Evolutionary conservation across 805 yeast genomes (phyloP).

Genomic region (Teunomyces lycoperdinae): DNA sequence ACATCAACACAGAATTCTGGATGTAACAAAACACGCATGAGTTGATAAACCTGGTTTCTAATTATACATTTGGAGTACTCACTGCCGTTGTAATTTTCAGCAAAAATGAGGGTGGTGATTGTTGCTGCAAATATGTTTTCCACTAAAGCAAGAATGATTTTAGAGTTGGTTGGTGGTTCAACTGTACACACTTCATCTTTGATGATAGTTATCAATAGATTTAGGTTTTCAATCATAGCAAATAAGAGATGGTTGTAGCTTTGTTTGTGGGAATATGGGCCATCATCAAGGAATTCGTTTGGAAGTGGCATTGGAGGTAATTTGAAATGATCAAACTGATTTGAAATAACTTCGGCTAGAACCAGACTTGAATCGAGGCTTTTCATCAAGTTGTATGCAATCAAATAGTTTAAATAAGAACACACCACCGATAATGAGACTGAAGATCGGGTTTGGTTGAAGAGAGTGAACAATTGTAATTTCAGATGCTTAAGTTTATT

Average conservation of each 20-base stretch:
- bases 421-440: slow-evolving; percentile 17
- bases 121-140: slow-evolving; percentile 18
- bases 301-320: slow-evolving; percentile 34
- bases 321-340: slow-evolving; percentile 14
- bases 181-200: slow-evolving; percentile 13
- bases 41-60: slow-evolving; percentile 4
- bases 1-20: slow-evolving; percentile 7
- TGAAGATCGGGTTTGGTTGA: slow-evolving; percentile 18
- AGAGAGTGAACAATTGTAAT: slow-evolving; percentile 14
- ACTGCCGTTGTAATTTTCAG: slow-evolving; percentile 3
- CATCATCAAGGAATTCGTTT: slow-evolving; percentile 11
- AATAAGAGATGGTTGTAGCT: slow-evolving; percentile 6
- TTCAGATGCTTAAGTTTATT: slow-evolving; percentile 7
- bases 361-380: slow-evolving; percentile 6
- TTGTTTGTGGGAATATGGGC: slow-evolving; percentile 4
- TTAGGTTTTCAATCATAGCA: slow-evolving; percentile 9
- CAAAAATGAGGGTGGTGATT: slow-evolving; percentile 11
- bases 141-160: slow-evolving; percentile 11
- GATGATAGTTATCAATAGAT: slow-evolving; percentile 7
- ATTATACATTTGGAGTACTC: slow-evolving; percentile 1
- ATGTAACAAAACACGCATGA: slow-evolving; percentile 9
- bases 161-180: slow-evolving; percentile 1
- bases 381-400: slow-evolving; percentile 12
- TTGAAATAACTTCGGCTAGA: slow-evolving; percentile 11
- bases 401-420: slow-evolving; percentile 16